Conservation (phyloP, 2,329 filamentous ascomycete species). For the Catunica adiposa region DNA sequence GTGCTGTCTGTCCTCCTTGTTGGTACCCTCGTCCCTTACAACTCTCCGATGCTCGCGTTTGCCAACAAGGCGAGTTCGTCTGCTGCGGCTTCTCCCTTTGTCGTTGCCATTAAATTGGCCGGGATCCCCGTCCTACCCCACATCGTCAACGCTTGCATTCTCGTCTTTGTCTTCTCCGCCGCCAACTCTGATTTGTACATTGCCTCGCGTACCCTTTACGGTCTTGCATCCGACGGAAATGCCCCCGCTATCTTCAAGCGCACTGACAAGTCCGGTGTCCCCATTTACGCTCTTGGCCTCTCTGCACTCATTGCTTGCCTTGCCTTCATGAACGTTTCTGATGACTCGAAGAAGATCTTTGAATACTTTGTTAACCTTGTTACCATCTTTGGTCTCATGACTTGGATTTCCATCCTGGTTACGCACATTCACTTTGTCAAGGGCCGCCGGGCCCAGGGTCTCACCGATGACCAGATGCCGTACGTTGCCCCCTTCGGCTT, state of each 20-base stretch:
- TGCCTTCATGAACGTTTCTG: constrained; percentile 49
- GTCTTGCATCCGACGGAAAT: constrained; percentile 53
- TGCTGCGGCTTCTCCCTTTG: constrained; percentile 55
- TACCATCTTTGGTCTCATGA: constrained; percentile 49
- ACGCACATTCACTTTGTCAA: constrained; percentile 51
- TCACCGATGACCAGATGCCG: constrained; percentile 38
- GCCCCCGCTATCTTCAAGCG: constrained; percentile 56
- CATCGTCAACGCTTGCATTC: constrained; percentile 57
- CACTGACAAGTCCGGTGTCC: constrained; percentile 56
- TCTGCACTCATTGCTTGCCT: constrained; percentile 47
- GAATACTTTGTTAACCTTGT: constrained; percentile 51
- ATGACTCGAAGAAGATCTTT: constrained; percentile 41
- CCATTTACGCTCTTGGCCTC: constrained; percentile 45
- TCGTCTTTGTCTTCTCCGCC: constrained; percentile 61
- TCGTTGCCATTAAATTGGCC: constrained; percentile 52
- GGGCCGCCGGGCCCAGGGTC: constrained; percentile 42
- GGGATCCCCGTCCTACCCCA: constrained; percentile 45
- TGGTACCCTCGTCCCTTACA: constrained; percentile 61
- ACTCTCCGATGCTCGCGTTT: constrained; percentile 42
- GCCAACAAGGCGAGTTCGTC: constrained; percentile 30
- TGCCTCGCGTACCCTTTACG: constrained; percentile 55
- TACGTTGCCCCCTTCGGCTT: constrained; percentile 58
- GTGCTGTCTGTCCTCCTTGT: constrained; percentile 55
- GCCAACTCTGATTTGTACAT: constrained; percentile 67
- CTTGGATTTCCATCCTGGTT: constrained; percentile 51